A percentile compares a stretch with the other conserved stretches of the same genome.
phyloP scores from a whole-genome alignment of 768 basidiomycete genomes.

The Mycena amicta region DNA sequence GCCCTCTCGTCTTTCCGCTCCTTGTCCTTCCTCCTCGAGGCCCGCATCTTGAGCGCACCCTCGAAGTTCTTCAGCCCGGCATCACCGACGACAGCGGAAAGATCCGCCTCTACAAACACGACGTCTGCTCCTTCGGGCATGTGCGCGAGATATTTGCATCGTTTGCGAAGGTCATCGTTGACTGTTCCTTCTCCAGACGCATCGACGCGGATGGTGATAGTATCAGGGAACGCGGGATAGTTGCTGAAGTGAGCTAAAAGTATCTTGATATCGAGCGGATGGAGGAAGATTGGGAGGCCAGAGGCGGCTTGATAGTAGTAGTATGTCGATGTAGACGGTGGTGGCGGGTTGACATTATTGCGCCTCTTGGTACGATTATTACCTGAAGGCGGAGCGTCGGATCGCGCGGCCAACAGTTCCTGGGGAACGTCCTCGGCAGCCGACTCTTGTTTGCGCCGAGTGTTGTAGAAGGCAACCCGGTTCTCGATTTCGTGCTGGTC shows the following conservation, averaged over 20 bases:
- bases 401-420: constrained; percentile 56
- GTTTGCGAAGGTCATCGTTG: constrained; percentile 90
- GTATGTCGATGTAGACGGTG: constrained; percentile 87
- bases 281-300: constrained; percentile 89
- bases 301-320: constrained; percentile 95
- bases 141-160: constrained; percentile 95
- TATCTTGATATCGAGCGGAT: constrained; percentile 94
- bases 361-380: constrained; percentile 62
- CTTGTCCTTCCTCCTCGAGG: constrained; percentile 77
- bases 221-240: constrained; percentile 84
- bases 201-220: constrained; percentile 80
- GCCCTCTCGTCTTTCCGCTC: constrained; percentile 87
- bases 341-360: constrained; percentile 86
- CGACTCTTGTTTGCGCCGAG: constrained; percentile 33
- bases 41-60: constrained; percentile 74
- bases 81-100: constrained; percentile 73
- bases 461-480: too few species aligned
- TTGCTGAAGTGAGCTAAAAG: constrained; percentile 80
- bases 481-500: constrained; percentile 58
- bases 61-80: constrained; percentile 85
- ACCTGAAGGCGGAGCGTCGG: constrained; percentile 33
- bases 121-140: constrained; percentile 91
- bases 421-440: constrained; percentile 49
- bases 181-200: constrained; percentile 75
- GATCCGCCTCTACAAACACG: constrained; percentile 88